Base-by-base conservation (phyloP, 2,329 filamentous ascomycete species). In the Lojkania enalia region DNA sequence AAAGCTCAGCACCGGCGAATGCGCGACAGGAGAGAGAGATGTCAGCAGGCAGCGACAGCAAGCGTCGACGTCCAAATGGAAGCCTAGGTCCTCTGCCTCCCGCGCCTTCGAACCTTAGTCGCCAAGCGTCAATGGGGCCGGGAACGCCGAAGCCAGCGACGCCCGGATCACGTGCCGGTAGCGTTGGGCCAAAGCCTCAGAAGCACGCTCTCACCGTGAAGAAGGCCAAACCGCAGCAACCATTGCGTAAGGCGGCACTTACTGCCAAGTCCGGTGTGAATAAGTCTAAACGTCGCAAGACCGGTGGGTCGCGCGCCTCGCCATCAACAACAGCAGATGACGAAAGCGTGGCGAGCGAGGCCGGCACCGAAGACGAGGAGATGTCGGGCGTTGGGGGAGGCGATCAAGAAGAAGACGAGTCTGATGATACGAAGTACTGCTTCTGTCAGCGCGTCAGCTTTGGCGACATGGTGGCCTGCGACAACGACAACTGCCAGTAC, bases 401-500 rank as follows among this genome's bases (percentile, higher is more conserved):
- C 1, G 64, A 62, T 16, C 48, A 39, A 11, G 66, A 69, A 6
- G 86, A 89, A 38, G 86, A 89, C 44, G 86, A 85, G 31, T 85
- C 86, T 51, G 87, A 90, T 70, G 85, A 87, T 63, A 88, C 74
- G 46, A 76, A 89, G 67, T 94, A 94, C 71, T 94, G 88, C 71
- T 78, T 86, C 20, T 94, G 88, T 69, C 86, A 91, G 66, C 87
- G 87, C 58, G 86, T 91, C 54, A 90, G 86, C 69, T 90, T 88
- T 63, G 88, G 88, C 49, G 86, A 92, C 63, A 94, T 94, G 88
- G 88, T 94, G 52, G 88, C 87, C 20, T 94, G 88, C 73, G 88
- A 94, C 74, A 92, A 92, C 67, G 83, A 87, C 46, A 79, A 85
- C 54, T 94, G 88, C 70, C 83, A 84, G 35, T 88, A 82, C 62